Evolutionary conservation across 2,329 filamentous ascomycete genomes (phyloP).

Genomic region (Periglandula ipomoeae): DNA sequence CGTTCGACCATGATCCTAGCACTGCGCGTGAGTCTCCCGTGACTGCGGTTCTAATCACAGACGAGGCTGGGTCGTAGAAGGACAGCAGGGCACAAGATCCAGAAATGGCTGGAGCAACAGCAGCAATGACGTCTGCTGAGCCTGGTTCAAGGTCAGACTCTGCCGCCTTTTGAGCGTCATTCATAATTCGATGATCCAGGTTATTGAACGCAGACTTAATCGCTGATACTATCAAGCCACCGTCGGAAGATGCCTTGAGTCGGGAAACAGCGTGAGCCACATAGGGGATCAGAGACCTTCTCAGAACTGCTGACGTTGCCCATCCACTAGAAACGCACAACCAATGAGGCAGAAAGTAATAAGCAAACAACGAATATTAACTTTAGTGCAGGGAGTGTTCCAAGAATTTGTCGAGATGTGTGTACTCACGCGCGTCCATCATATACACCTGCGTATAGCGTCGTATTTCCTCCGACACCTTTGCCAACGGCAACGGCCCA

Average conservation of each 20-base stretch:
- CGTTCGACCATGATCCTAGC: constrained; percentile 38
- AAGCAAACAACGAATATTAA: background rate
- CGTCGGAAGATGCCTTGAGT: constrained; percentile 24
- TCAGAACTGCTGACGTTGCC: constrained; percentile 31
- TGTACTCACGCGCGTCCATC: constrained; percentile 39
- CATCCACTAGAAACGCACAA: constrained; percentile 26
- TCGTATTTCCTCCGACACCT: constrained; percentile 19
- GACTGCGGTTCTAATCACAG: constrained; percentile 52
- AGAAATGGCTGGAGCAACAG: constrained; percentile 27
- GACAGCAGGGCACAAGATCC: constrained; percentile 58
- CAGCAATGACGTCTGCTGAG: constrained; percentile 18
- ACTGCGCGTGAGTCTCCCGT: constrained; percentile 61
- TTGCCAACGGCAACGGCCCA: constrained; percentile 23
- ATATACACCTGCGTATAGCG: constrained; percentile 31
- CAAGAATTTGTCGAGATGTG: background rate
- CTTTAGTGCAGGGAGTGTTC: background rate
- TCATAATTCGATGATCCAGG: constrained; percentile 48
- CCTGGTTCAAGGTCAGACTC: constrained; percentile 18
- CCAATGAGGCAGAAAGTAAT: background rate
- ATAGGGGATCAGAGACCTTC: constrained; percentile 30
- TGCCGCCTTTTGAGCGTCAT: constrained; percentile 23
- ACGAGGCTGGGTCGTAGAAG: constrained; percentile 46
- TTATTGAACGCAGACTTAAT: constrained; percentile 49
- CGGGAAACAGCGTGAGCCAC: constrained; percentile 27
- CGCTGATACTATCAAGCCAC: constrained; percentile 39